Base-by-base conservation (phyloP, 148 eudicot species). In the Hydrangea macrophylla region DNA sequence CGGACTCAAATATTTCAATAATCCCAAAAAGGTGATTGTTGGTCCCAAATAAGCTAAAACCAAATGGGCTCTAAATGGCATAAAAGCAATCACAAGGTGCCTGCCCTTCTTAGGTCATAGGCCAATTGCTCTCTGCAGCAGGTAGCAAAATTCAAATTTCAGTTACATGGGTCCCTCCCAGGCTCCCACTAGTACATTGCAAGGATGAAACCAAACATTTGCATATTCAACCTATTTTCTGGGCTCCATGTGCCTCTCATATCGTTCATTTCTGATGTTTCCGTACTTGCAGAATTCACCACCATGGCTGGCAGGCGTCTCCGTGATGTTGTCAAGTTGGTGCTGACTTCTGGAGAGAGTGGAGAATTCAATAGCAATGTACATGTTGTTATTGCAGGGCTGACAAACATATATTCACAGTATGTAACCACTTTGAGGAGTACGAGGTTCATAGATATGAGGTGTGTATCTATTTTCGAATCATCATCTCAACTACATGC, bases 231-330 rank as follows among this genome's bases (percentile, higher is more conserved):
- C 7, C 13, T 26, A 37, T 39, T 55, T 32, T 22, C 40, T 30
- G 30, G 6, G 45, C 23, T 33, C 45, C 20, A 32, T 13, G 53
- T 13, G 20, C 33, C 25, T 32, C n/a, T 53, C 30, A 27, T 26
- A 20, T 48, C n/a, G n/a, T n/a, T n/a, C 7, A 15, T 48, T 17
- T 54, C n/a, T n/a, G n/a, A n/a, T n/a, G n/a, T 31, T 65, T 27
- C 57, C 18, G 72, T 57, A 11, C 7, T 58, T 26, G 60, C 73
- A 91, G 97, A 91, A 72, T 91, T 91, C 86, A 88, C 98, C 58
- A 90, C 98, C 58, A 93, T 93, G 98, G 92, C 98, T 62, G 98
- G 98, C 60, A 88, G 98, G 78, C 89, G 98, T 63, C 92, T 93
- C 26, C 86, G 98, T 62, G 98, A 93, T 81, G 98, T 96, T 69